These are phyloP conservation scores for Ensete glaucum DNA, from an alignment of 176 grass and related monocot genomes.

Conservation along the genomic window DNA sequence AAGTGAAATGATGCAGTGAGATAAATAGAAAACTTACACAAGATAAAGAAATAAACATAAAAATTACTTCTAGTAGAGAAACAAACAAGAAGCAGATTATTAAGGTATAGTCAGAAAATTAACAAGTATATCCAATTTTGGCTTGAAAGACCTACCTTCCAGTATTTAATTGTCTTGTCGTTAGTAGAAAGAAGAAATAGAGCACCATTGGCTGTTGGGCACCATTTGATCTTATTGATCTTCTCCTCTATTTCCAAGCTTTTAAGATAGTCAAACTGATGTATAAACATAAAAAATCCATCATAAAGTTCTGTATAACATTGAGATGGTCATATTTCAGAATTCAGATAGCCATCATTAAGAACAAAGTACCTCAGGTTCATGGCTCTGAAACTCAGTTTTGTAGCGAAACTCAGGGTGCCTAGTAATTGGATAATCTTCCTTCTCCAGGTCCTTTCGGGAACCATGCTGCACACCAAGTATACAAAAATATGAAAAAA, in stretches of 20 bases:
- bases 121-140: no score
- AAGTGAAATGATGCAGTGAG: no score
- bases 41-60: no score
- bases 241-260: slow-evolving; percentile 99
- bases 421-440: slow-evolving; percentile 9
- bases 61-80: no score
- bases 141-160: slow-evolving; percentile 51
- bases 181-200: slow-evolving; percentile 91
- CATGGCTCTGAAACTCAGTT: slow-evolving; percentile 21
- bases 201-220: slow-evolving; percentile 53
- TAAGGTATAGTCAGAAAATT: no score
- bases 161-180: slow-evolving; percentile 94
- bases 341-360: background rate
- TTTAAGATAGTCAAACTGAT: slow-evolving; percentile 97
- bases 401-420: slow-evolving; percentile 16
- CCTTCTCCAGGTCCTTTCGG: slow-evolving; percentile 1
- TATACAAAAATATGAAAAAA: background rate
- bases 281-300: background rate
- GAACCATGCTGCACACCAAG: background rate
- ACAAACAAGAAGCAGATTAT: no score
- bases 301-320: background rate
- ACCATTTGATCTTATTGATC: slow-evolving; percentile 98
- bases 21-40: no score
- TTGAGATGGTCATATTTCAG: background rate
- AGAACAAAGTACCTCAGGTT: slow-evolving; percentile 16